phyloP scores from a whole-genome alignment of 768 basidiomycete species.

The Cystofilobasidium macerans region DNA sequence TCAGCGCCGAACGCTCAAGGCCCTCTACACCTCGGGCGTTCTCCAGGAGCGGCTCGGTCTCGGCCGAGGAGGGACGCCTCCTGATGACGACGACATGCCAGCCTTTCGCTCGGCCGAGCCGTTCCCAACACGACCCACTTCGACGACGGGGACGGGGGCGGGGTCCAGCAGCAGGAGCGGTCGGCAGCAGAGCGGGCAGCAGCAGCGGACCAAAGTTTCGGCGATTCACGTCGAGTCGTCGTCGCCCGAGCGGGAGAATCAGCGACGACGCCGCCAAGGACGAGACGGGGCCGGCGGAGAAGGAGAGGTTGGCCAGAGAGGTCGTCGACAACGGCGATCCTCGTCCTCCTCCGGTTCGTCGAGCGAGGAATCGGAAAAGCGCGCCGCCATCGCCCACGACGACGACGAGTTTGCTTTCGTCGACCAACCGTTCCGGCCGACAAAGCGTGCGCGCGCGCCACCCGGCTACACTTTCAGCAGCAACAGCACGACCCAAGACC shows the following conservation, averaged over 20 bases:
- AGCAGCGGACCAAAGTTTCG: neutral
- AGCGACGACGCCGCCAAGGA: constrained; percentile 1
- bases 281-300: neutral
- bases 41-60: constrained; percentile 52
- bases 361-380: neutral
- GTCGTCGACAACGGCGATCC: neutral
- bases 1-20: constrained; percentile 57
- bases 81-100: constrained; percentile 25
- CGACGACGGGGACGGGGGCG: no score
- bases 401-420: constrained; percentile 14
- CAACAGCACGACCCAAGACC: constrained; percentile 6
- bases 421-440: constrained; percentile 20
- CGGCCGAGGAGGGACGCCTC: constrained; percentile 33
- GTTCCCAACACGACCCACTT: no score
- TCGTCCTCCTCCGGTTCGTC: no score
- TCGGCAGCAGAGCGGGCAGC: neutral
- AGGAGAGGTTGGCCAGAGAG: neutral
- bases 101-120: no score
- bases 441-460: neutral
- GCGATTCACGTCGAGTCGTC: constrained; percentile 22
- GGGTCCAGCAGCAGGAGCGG: no score
- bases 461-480: neutral
- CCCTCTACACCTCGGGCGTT: constrained; percentile 51
- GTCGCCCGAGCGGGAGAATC: neutral
- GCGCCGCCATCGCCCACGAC: neutral